A percentile compares a stretch with the other conserved stretches of the same genome.
These are phyloP conservation scores for Camellia lanceoleosa DNA, from an alignment of 148 eudicot genomes.

Conservation along the genomic window DNA sequence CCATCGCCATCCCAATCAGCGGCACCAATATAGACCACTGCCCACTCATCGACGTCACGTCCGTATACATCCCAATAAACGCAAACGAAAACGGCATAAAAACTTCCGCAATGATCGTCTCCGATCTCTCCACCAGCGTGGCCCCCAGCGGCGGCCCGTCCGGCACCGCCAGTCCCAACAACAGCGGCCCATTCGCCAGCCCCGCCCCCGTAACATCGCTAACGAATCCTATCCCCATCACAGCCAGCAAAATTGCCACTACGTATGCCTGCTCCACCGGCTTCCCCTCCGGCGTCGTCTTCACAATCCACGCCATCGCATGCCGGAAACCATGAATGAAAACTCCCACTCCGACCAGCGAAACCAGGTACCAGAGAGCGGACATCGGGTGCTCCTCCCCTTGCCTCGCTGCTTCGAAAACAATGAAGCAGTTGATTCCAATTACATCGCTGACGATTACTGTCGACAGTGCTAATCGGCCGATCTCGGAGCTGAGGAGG, in stretches of 20 bases:
- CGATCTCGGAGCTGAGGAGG: constrained; percentile 76
- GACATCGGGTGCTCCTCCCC: constrained; percentile 20
- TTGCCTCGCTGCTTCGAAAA: constrained; percentile 67
- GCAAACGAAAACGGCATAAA: constrained; percentile 69
- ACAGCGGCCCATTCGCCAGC: constrained; percentile 68
- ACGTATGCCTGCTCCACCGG: constrained; percentile 53
- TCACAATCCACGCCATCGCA: constrained; percentile 53
- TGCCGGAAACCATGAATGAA: constrained; percentile 36
- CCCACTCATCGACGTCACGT: constrained; percentile 36
- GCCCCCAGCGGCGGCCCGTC: constrained; percentile 83
- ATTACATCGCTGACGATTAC: constrained; percentile 52
- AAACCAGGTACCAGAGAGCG: constrained; percentile 38
- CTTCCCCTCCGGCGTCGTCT: constrained; percentile 56
- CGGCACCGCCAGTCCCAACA: constrained; percentile 84
- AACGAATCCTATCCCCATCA: constrained; percentile 34
- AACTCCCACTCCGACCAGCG: constrained; percentile 15
- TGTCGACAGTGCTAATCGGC: constrained; percentile 54
- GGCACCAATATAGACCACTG: constrained; percentile 58
- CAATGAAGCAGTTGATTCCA: constrained; percentile 39
- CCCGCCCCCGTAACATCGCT: constrained; percentile 64
- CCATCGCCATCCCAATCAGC: constrained; percentile 34
- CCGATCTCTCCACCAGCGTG: constrained; percentile 56
- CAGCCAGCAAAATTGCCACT: constrained; percentile 41
- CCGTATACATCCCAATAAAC: constrained; percentile 52
- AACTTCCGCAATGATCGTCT: constrained; percentile 45